Percentiles rank a stretch among this genome's conserved stretches.
These are phyloP conservation scores for Hamamelis virginiana DNA, from an alignment of 164 flowering plant species.

Conservation along the genomic window DNA sequence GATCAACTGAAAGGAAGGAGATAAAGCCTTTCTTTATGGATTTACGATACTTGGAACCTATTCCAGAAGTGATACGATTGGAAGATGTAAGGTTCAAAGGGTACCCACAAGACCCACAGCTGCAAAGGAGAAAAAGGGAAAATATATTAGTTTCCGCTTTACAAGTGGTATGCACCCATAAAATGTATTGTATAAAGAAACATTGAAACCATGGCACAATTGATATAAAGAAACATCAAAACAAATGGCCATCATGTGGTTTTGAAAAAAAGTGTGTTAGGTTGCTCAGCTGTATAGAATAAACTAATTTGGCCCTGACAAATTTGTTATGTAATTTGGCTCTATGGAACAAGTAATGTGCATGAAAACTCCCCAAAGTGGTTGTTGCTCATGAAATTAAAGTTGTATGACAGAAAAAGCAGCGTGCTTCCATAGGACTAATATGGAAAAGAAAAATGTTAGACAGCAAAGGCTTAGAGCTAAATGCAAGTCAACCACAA, in stretches of 20 bases:
- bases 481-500: too few species aligned
- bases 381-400: too few species aligned
- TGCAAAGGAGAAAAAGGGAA: slow-evolving; percentile 22
- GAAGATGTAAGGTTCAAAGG: slow-evolving; percentile 58
- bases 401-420: too few species aligned
- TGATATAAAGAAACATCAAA: not conserved
- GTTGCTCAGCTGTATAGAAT: not conserved
- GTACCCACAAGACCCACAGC: slow-evolving; percentile 71
- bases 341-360: too few species aligned
- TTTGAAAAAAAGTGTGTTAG: not conserved
- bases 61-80: slow-evolving; percentile 40
- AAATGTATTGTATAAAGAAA: not conserved
- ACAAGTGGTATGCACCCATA: not conserved
- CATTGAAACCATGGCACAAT: not conserved
- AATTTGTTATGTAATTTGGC: too few species aligned
- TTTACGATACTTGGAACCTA: slow-evolving; percentile 48
- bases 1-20: slow-evolving; percentile 54
- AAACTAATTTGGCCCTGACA: not conserved
- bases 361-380: too few species aligned
- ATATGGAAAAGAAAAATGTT: too few species aligned
- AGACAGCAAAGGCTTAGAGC: too few species aligned
- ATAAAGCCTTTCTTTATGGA: slow-evolving; percentile 55
- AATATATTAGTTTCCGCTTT: not conserved
- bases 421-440: too few species aligned
- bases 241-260: not conserved